phyloP scores from a whole-genome alignment of 306 rosid species.

The Mimosa pudica region DNA sequence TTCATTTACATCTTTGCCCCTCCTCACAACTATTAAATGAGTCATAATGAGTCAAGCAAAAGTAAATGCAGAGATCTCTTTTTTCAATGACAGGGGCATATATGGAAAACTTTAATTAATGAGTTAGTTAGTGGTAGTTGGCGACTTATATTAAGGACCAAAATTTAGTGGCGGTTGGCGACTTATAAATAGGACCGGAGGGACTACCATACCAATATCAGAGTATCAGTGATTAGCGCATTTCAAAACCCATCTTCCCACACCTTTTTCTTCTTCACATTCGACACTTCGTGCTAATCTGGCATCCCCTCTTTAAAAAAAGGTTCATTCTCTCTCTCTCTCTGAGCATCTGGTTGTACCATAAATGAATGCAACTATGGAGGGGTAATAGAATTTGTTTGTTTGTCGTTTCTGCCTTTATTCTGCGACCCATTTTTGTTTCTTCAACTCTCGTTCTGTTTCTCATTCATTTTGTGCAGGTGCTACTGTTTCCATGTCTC shows the following conservation, averaged over 20 bases:
- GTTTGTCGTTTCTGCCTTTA: conserved; percentile 46
- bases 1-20: no score
- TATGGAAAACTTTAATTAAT: no score
- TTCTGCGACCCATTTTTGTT: conserved; percentile 51
- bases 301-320: background rate
- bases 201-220: no score
- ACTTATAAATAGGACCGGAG: no score
- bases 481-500: conserved; percentile 1
- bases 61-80: no score
- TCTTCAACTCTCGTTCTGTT: background rate
- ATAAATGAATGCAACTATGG: background rate
- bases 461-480: background rate
- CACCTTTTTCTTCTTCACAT: background rate
- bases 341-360: background rate
- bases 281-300: no score
- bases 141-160: no score
- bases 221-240: background rate
- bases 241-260: background rate
- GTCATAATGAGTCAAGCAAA: no score
- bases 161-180: no score
- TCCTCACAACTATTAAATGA: no score
- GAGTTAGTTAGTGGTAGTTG: no score
- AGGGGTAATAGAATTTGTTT: conserved; percentile 15
- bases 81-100: no score
- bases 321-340: background rate